phyloP scores from a whole-genome alignment of 106 monocot genomes.

The Alisma plantagoaquatica region DNA sequence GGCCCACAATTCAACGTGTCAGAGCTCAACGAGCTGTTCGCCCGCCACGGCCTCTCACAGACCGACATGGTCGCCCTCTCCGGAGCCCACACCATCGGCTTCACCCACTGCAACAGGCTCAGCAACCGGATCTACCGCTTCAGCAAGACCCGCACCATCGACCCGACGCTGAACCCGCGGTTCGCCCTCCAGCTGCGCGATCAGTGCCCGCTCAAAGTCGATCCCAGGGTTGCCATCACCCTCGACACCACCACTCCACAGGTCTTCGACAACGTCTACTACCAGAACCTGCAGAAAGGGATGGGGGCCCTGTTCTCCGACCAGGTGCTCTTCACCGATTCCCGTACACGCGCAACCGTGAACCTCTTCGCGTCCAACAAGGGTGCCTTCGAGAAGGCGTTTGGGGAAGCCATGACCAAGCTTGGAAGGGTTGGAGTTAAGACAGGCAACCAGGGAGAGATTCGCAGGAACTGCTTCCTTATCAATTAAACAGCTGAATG shows the following conservation, averaged over 20 bases:
- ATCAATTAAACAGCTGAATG: constrained; percentile 17
- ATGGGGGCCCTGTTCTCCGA: constrained; percentile 58
- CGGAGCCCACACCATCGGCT: constrained; percentile 49
- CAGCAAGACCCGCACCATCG: constrained; percentile 6
- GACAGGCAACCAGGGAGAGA: constrained; percentile 20
- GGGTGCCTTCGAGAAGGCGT: constrained; percentile 32
- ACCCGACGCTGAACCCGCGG: constrained; percentile 20
- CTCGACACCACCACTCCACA: constrained; percentile 17
- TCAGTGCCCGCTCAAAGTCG: constrained; percentile 23
- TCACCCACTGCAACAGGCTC: constrained; percentile 44
- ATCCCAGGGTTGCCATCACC: constrained; percentile 16
- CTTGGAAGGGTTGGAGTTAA: constrained; percentile 47
- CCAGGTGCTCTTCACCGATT: constrained; percentile 42
- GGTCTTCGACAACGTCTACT: constrained; percentile 63
- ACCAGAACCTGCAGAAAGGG: constrained; percentile 37
- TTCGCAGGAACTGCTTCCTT: constrained; percentile 27
- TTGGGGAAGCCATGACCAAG: constrained; percentile 38
- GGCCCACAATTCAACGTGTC: constrained; percentile 15
- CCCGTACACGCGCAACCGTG: constrained; percentile 26
- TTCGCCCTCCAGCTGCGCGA: constrained; percentile 24
- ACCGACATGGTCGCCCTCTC: constrained; percentile 51
- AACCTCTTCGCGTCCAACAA: constrained; percentile 29
- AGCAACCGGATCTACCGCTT: constrained; percentile 18
- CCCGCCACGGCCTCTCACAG: constrained; percentile 22
- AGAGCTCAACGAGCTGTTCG: constrained; percentile 25